Conservation (phyloP, 1,139 yeast genomes). For the Sugiyamaella sp. region DNA sequence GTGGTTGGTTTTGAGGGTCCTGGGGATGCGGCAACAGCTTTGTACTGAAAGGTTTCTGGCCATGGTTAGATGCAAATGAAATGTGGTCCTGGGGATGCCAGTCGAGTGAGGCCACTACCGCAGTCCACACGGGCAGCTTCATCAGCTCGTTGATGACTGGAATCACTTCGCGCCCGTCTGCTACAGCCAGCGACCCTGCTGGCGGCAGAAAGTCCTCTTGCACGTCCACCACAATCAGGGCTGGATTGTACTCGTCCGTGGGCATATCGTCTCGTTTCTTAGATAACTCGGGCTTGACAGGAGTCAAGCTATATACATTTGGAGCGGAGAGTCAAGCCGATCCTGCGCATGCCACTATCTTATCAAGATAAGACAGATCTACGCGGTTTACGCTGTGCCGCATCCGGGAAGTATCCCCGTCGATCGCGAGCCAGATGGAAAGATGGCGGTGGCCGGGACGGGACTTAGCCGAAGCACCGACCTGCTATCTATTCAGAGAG, state of each 20-base stretch:
- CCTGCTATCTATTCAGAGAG: too few relatives aligned
- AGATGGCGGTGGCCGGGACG: too few relatives aligned
- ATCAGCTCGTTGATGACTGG: constrained; percentile 52
- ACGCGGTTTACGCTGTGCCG: too few relatives aligned
- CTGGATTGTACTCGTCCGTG: constrained; percentile 10
- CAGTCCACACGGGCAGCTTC: constrained; percentile 54
- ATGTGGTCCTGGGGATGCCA: constrained; percentile 85
- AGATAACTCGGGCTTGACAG: too few relatives aligned
- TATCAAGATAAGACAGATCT: too few relatives aligned
- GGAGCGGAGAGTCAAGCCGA: background rate
- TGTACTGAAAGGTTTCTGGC: constrained; percentile 54
- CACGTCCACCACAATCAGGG: constrained; percentile 74
- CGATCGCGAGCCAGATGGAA: too few relatives aligned
- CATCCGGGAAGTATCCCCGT: too few relatives aligned
- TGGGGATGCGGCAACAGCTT: constrained; percentile 54
- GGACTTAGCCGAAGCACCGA: too few relatives aligned
- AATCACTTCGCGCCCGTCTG: constrained; percentile 63
- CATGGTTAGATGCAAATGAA: constrained; percentile 78
- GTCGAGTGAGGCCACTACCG: constrained; percentile 76
- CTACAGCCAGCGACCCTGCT: constrained; percentile 73
- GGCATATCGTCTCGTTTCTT: background rate
- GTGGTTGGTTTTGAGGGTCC: background rate
- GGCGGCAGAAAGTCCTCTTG: constrained; percentile 88
- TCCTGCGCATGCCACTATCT: background rate
- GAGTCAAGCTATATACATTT: too few relatives aligned